Percentiles rank a stretch among this genome's conserved stretches.
Conservation (phyloP, 768 basidiomycete genomes). For the Suillus decipiens region DNA sequence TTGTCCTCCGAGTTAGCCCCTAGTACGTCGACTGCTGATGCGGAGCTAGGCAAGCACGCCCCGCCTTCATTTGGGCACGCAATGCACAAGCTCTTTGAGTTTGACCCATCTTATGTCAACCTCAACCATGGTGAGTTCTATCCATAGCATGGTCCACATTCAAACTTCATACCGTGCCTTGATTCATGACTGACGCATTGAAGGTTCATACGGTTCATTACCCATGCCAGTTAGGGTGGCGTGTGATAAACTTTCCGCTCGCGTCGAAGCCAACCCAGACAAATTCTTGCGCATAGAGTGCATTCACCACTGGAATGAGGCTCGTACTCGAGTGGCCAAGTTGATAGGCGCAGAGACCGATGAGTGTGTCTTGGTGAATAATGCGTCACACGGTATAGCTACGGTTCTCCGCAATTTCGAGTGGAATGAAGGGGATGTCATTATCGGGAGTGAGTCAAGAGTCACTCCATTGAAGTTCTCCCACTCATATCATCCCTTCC, state of each 20-base stretch:
- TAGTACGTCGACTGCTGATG: slow-evolving; percentile 1
- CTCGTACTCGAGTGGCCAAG: slow-evolving; percentile 48
- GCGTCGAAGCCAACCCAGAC: slow-evolving; percentile 58
- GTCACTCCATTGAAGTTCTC: slow-evolving; percentile 6
- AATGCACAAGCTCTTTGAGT: slow-evolving; percentile 30
- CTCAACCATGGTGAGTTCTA: slow-evolving; percentile 58
- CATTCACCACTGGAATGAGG: slow-evolving; percentile 36
- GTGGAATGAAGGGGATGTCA: slow-evolving; percentile 67
- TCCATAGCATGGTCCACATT: not conserved
- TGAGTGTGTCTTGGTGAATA: slow-evolving; percentile 53
- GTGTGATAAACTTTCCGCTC: slow-evolving; percentile 40
- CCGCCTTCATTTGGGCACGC: slow-evolving; percentile 58
- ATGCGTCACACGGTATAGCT: slow-evolving; percentile 45
- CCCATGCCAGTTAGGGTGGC: slow-evolving; percentile 53
- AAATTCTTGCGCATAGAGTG: slow-evolving; percentile 49
- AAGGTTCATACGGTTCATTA: slow-evolving; percentile 62
- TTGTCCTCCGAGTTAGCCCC: not conserved
- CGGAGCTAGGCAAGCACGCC: slow-evolving; percentile 22
- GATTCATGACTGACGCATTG: not conserved
- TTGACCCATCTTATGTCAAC: slow-evolving; percentile 52
- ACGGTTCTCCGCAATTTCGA: slow-evolving; percentile 67
- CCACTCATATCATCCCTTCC: not conserved
- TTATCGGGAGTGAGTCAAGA: slow-evolving; percentile 55
- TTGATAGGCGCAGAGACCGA: slow-evolving; percentile 53
- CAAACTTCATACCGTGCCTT: not conserved